Base-by-base conservation (phyloP, 2,329 filamentous ascomycete species). In the Sordariomycetes sp. region DNA sequence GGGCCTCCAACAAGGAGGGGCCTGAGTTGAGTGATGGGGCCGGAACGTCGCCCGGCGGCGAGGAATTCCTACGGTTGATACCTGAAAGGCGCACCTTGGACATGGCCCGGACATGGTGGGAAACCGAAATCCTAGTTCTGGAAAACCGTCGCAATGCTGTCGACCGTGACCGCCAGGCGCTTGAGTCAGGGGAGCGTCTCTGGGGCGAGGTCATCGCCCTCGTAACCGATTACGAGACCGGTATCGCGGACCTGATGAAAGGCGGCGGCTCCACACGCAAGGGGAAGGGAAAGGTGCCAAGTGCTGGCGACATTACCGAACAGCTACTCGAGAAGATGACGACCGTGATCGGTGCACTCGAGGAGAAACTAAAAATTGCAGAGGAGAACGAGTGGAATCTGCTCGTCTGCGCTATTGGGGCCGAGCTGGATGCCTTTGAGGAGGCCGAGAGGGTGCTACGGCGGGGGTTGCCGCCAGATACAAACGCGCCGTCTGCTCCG, bases 101-200 rank as follows among this genome's bases (percentile, higher is more conserved):
- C 15, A 85, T 90, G 83, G 87, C 86, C 0, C 80, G 76, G 59
- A 77, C 84, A 15, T 87, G 86, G 76, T 90, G 85, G 82, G 76
- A 80, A 57, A 76, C 78, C 6, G 86, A 90, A 62, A 72, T 84
- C 1, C 70, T 70, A 1, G 69, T 79, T 0, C 70, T 87, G 2
- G 72, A 82, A 54, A 70, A 72, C 52, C 78, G 79, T 59, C 81
- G 79, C 60, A 64, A 70, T 10, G 75, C 78, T 28, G 79, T 86
- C 1, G 76, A 83, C 34, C 75, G 74, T 52, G 87, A 91, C 61
- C 77, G 77, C 20, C 68, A 73, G 3, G 87, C 87, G 1, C 73
- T 91, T 10, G 79, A 86, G 24, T 80, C 87, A 61, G 88, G 88
- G 1, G 79, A 77, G 1, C 69, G 75, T 13, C 68, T 89, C 15